Evolutionary conservation across 2,329 filamentous ascomycete species (phyloP).

Genomic region (Sporothrix pallida): DNA sequence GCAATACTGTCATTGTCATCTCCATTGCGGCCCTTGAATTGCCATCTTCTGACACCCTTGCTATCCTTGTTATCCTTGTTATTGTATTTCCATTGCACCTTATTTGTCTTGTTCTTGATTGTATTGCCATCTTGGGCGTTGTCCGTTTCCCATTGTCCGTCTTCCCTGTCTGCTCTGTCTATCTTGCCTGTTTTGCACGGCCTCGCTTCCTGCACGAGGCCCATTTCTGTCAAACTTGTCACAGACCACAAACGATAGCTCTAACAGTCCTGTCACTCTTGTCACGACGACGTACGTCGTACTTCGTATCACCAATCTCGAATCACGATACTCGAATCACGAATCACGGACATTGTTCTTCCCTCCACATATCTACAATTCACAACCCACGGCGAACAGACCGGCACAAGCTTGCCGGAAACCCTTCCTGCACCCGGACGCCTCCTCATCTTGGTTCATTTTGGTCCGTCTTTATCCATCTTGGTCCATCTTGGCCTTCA

Average conservation of each 20-base stretch:
- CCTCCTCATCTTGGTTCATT: neutral
- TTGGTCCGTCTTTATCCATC: too few relatives aligned
- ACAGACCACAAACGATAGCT: neutral
- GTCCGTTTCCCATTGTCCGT: neutral
- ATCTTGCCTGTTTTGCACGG: neutral
- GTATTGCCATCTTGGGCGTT: neutral
- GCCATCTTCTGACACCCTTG: neutral
- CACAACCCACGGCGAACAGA: neutral
- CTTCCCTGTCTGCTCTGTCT: neutral
- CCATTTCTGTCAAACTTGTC: slow-evolving; percentile 11
- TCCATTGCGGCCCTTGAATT: too few relatives aligned
- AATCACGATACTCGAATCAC: too few relatives aligned
- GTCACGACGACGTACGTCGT: neutral
- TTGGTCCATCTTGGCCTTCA: too few relatives aligned
- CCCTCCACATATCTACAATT: neutral
- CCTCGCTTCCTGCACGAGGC: neutral
- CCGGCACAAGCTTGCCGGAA: neutral
- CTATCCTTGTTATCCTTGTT: neutral
- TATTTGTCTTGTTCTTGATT: neutral
- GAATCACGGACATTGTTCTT: neutral
- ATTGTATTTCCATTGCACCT: neutral
- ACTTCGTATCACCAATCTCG: too few relatives aligned
- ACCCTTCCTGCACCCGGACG: neutral
- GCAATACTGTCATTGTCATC: too few relatives aligned
- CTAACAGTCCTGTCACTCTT: neutral